Evolutionary conservation across 371 early-diverging fungal genomes (phyloP).

Genomic region (Mucor indicus): DNA sequence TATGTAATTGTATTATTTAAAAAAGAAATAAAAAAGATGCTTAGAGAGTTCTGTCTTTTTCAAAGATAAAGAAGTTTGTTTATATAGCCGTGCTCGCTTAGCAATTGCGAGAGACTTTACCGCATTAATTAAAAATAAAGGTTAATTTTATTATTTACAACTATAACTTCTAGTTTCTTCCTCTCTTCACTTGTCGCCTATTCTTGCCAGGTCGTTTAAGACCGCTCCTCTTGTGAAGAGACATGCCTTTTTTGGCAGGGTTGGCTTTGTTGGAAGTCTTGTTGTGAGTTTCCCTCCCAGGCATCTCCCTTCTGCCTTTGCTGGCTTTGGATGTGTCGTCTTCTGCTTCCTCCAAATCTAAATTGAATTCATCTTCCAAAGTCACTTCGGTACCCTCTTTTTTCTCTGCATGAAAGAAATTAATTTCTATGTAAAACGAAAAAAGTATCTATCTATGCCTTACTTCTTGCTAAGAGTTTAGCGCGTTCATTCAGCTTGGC

Average conservation of each 20-base stretch:
- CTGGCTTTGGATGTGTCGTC: background rate
- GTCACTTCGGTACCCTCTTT: slow-evolving; percentile 21
- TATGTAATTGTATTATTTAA: too few relatives aligned
- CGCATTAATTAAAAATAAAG: too few relatives aligned
- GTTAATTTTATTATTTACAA: too few relatives aligned
- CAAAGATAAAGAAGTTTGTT: too few relatives aligned
- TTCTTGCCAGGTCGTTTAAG: slow-evolving; percentile 36
- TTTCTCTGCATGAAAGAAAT: slow-evolving; percentile 14
- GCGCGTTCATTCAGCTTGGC: slow-evolving; percentile 14
- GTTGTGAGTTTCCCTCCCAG: slow-evolving; percentile 9
- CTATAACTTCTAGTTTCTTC: too few relatives aligned
- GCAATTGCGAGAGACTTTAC: too few relatives aligned
- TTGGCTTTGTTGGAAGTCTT: background rate
- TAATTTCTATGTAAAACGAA: background rate
- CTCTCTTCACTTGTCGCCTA: slow-evolving; percentile 23
- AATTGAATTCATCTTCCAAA: slow-evolving; percentile 25
- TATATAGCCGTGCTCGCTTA: too few relatives aligned
- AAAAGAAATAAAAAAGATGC: too few relatives aligned
- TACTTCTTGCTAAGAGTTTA: slow-evolving; percentile 22
- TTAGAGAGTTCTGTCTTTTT: too few relatives aligned
- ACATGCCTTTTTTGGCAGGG: slow-evolving; percentile 28
- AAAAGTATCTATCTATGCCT: background rate
- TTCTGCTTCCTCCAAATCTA: slow-evolving; percentile 27
- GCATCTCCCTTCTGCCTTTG: slow-evolving; percentile 8
- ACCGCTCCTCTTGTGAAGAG: slow-evolving; percentile 20